A percentile compares a stretch with the other conserved stretches of the same genome.
phyloP scores from a whole-genome alignment of 2,329 filamentous ascomycete genomes.

The Aspergillus oerlinghausenensis region DNA sequence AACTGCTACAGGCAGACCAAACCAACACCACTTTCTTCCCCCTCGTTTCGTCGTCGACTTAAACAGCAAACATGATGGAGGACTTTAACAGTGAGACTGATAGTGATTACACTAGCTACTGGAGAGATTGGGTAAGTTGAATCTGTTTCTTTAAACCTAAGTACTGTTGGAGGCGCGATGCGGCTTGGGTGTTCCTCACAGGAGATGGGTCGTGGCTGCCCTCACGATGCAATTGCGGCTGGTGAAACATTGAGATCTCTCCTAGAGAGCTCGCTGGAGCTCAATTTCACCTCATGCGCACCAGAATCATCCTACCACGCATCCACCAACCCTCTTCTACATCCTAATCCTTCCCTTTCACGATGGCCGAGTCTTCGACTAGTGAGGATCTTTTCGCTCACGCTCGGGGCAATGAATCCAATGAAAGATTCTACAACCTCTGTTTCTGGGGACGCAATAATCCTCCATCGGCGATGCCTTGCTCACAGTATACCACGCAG shows the following conservation, averaged over 20 bases:
- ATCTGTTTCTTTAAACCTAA: constrained; percentile 6
- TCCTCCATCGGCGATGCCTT: not conserved
- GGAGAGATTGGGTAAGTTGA: constrained; percentile 91
- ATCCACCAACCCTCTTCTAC: not conserved
- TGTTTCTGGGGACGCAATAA: not conserved
- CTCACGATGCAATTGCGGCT: constrained; percentile 8
- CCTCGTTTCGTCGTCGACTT: constrained; percentile 1
- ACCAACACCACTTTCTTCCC: constrained; percentile 13
- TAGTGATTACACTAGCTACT: constrained; percentile 98
- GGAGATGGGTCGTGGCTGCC: constrained; percentile 6
- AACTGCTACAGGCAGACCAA: constrained; percentile 20
- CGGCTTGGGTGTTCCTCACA: constrained; percentile 3
- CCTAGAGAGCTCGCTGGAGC: not conserved
- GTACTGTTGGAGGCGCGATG: constrained; percentile 6
- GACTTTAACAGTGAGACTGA: constrained; percentile 97
- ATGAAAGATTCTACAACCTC: not conserved
- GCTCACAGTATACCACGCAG: constrained; percentile 45
- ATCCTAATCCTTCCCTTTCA: not conserved
- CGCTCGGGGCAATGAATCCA: not conserved
- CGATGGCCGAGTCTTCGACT: not conserved
- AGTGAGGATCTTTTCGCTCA: not conserved
- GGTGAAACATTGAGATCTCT: not conserved
- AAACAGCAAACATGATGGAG: constrained; percentile 61
- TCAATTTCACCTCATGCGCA: not conserved
- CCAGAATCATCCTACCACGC: not conserved